Base-by-base conservation (phyloP, 306 rosid genomes). In the Inga leiocalycina region DNA sequence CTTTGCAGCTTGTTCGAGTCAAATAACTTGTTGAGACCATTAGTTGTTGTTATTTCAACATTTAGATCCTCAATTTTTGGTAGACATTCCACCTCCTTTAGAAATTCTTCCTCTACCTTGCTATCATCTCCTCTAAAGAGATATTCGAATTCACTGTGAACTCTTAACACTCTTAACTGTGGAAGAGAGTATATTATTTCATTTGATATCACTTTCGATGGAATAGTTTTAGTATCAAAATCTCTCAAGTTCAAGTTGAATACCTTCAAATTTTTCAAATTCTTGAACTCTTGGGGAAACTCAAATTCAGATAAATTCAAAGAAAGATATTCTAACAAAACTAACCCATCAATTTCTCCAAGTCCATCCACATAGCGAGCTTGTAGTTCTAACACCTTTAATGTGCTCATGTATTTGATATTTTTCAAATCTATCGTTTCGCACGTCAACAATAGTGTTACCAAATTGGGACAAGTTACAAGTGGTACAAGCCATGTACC, bases 161-260 rank as follows among this genome's bases (percentile, higher is more conserved):
- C 39, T 54, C 68, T 34, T 1, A 76, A 22, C 3, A 76, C 13
- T 39, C 48, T 35, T 37, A 76, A 39, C 0, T n/a, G 34, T 14
- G n/a, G n/a, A 76, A 76, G 24, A n/a, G n/a, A n/a, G n/a, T n/a
- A n/a, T n/a, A n/a, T n/a, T n/a, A n/a, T n/a, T n/a, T n/a, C n/a
- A 56, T 9, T 57, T n/a, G 52, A 20, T 37, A 75, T 34, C 12
- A 56, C 49, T 75, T 37, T n/a, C 35, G 6, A 37, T 3, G 59
- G 59, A 52, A 52, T 35, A 14, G 0, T 37, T 56, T 1, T 27
- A 48, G 8, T 20, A 3, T 1, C 0, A 73, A 0, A 6, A 1
- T 0, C 0, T 0, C 0, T 0, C 0, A 16, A 0, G 3, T 0
- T 0, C 78, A 76, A 20, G 13, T 27, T 3, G 0, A 76, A n/a